phyloP scores from a whole-genome alignment of 441 rosid genomes.

The Euphorbia schlechtendalii region DNA sequence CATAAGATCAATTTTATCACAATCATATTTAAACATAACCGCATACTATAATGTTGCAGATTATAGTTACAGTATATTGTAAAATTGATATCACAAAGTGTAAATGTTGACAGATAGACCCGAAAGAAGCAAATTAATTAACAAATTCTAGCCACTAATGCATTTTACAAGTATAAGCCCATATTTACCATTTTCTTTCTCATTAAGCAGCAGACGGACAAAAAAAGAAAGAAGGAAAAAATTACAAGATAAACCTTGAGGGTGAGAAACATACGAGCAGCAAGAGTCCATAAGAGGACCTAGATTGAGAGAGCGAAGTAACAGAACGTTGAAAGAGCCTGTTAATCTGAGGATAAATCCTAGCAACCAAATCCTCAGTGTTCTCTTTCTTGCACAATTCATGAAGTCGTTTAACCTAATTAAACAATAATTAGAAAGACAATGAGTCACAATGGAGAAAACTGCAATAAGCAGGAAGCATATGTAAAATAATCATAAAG shows the following conservation, averaged over 20 bases:
- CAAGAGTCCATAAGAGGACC: constrained; percentile 65
- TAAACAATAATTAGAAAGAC: background rate
- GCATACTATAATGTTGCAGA: background rate
- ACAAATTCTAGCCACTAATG: background rate
- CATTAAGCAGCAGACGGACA: constrained; percentile 1
- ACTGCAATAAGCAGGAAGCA: background rate
- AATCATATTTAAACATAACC: background rate
- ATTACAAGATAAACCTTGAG: background rate
- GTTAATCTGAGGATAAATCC: constrained; percentile 73
- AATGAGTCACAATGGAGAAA: background rate
- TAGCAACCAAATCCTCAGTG: constrained; percentile 77
- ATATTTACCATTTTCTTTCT: background rate
- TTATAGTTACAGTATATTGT: background rate
- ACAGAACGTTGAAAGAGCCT: constrained; percentile 85
- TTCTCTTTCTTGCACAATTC: constrained; percentile 57
- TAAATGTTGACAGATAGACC: background rate
- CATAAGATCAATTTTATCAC: background rate
- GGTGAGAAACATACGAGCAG: constrained; percentile 41
- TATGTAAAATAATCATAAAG: background rate
- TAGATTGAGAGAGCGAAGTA: constrained; percentile 62
- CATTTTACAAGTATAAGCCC: background rate
- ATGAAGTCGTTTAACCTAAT: constrained; percentile 61
- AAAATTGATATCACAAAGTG: background rate
- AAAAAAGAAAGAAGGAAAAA: background rate
- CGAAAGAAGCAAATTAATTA: background rate